These are phyloP conservation scores for Akebia trifoliata DNA, from an alignment of 164 flowering plant species.

Conservation along the genomic window DNA sequence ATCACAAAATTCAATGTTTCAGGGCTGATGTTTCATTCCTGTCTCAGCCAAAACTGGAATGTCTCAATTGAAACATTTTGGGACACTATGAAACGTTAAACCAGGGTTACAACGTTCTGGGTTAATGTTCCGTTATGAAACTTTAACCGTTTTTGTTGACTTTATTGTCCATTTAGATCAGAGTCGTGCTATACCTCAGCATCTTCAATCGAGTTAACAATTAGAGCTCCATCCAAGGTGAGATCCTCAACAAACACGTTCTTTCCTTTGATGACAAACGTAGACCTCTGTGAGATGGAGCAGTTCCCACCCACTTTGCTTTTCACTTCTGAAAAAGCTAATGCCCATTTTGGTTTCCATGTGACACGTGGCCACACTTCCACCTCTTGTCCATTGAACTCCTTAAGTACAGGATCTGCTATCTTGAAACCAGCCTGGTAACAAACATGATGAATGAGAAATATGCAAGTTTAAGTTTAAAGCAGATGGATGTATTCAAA, in stretches of 20 bases:
- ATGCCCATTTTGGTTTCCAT: conserved; percentile 92
- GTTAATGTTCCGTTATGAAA: not conserved
- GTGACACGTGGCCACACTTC: conserved; percentile 90
- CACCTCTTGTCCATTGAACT: conserved; percentile 90
- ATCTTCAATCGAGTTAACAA: conserved; percentile 51
- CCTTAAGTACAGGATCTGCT: conserved; percentile 55
- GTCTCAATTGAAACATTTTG: too few species aligned
- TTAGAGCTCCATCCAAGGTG: conserved; percentile 76
- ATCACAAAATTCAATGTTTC: too few species aligned
- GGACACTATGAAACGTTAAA: too few species aligned
- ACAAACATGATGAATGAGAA: conserved; percentile 8
- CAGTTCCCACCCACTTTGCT: conserved; percentile 59
- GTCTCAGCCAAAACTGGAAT: too few species aligned
- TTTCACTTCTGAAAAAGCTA: conserved; percentile 63
- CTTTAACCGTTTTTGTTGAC: not conserved
- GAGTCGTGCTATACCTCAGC: conserved; percentile 57
- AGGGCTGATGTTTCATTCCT: too few species aligned
- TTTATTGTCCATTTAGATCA: not conserved
- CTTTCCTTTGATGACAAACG: conserved; percentile 61
- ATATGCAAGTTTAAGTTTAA: not conserved
- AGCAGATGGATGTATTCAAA: not conserved
- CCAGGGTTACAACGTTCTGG: too few species aligned
- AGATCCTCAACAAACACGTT: conserved; percentile 58
- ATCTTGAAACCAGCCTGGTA: conserved; percentile 73
- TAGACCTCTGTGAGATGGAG: conserved; percentile 69